phyloP scores from a whole-genome alignment of 768 basidiomycete species.

The Symmetrospora coprosmae region DNA sequence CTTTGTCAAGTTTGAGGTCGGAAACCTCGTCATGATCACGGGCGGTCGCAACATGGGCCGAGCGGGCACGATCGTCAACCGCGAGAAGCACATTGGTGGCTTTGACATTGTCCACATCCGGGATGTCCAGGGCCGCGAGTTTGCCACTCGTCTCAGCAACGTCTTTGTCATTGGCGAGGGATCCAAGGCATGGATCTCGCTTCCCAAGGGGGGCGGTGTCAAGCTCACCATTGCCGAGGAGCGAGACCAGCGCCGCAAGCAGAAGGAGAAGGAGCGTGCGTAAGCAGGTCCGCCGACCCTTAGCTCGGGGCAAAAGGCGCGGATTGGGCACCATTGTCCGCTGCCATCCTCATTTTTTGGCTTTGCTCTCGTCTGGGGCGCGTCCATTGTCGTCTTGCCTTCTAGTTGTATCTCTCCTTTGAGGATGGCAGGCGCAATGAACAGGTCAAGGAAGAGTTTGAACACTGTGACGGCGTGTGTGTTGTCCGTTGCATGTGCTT shows the following conservation, averaged over 20 bases:
- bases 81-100: slow-evolving; percentile 93
- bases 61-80: slow-evolving; percentile 85
- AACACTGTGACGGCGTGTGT: too few relatives aligned
- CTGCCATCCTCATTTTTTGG: too few relatives aligned
- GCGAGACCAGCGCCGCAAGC: slow-evolving; percentile 22
- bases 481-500: too few relatives aligned
- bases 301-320: too few relatives aligned
- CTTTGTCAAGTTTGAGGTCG: slow-evolving; percentile 89
- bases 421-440: too few relatives aligned
- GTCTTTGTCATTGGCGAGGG: slow-evolving; percentile 97
- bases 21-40: slow-evolving; percentile 85
- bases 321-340: too few relatives aligned
- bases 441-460: too few relatives aligned
- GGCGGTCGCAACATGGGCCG: slow-evolving; percentile 99
- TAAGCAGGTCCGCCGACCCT: too few relatives aligned
- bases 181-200: slow-evolving; percentile 84
- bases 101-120: slow-evolving; percentile 98
- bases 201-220: slow-evolving; percentile 94
- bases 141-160: slow-evolving; percentile 93
- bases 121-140: slow-evolving; percentile 85
- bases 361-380: too few relatives aligned
- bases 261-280: slow-evolving; percentile 19
- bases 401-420: too few relatives aligned
- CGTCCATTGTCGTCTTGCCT: too few relatives aligned
- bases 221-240: slow-evolving; percentile 87